Conservation (phyloP, 2,329 filamentous ascomycete genomes). For the Fusarium sp. region DNA sequence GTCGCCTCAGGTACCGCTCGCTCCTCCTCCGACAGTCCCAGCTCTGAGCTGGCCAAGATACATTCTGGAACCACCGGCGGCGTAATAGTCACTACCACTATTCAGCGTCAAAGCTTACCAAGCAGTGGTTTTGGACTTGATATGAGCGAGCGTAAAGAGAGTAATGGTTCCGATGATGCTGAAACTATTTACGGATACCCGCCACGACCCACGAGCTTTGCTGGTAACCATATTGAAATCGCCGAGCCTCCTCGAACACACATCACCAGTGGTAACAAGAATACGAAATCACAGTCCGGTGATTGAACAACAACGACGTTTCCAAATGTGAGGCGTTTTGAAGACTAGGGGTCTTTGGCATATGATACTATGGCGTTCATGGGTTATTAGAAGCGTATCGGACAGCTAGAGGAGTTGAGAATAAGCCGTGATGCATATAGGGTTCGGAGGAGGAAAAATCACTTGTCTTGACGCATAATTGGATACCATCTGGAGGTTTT, state of each 20-base stretch:
- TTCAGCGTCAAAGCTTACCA: conserved; percentile 54
- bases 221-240: conserved; percentile 25
- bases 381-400: conserved; percentile 1
- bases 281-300: conserved; percentile 20
- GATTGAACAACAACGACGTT: background rate
- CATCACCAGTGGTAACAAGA: conserved; percentile 44
- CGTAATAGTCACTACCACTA: conserved; percentile 58
- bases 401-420: background rate
- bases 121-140: conserved; percentile 34
- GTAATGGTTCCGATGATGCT: conserved; percentile 27
- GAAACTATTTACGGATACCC: conserved; percentile 30
- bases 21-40: conserved; percentile 39
- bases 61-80: conserved; percentile 36
- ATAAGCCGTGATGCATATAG: background rate
- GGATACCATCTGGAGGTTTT: conserved; percentile 7
- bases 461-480: background rate
- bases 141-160: conserved; percentile 7
- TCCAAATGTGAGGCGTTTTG: background rate
- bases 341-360: background rate
- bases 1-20: conserved; percentile 36
- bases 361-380: conserved; percentile 8
- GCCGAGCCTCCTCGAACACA: conserved; percentile 42
- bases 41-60: conserved; percentile 40
- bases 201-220: conserved; percentile 26
- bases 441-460: background rate